A percentile compares a stretch with the other conserved stretches of the same genome.
Conservation (phyloP, 495 filamentous ascomycete genomes). For the Echria macrotheca region DNA sequence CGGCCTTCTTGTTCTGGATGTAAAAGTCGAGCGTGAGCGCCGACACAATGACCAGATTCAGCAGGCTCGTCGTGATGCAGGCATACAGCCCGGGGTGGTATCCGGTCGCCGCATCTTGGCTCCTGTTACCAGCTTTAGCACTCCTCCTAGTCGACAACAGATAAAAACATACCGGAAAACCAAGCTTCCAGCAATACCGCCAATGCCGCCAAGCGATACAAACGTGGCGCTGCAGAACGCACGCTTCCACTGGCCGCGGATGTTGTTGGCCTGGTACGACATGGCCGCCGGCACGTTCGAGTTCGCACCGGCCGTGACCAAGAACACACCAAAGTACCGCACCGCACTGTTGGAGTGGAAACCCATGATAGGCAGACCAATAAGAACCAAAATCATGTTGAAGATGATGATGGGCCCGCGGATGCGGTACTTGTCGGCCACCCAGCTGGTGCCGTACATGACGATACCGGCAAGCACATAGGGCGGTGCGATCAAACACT, state of each 20-base stretch:
- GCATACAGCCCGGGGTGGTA: conserved; percentile 44
- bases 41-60: conserved; percentile 33
- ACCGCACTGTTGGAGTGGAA: conserved; percentile 45
- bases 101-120: conserved; percentile 28
- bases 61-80: conserved; percentile 34
- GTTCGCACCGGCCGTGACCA: conserved; percentile 55
- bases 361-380: conserved; percentile 48
- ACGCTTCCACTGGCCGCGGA: conserved; percentile 63
- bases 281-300: conserved; percentile 54
- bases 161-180: conserved; percentile 44
- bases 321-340: conserved; percentile 61
- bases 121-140: conserved; percentile 5
- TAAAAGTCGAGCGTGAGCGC: conserved; percentile 28
- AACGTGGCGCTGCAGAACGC: conserved; percentile 57
- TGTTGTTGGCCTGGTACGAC: conserved; percentile 65
- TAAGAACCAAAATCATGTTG: conserved; percentile 45
- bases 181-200: conserved; percentile 54
- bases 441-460: conserved; percentile 49
- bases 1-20: conserved; percentile 35
- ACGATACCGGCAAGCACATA: conserved; percentile 55
- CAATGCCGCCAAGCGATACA: conserved; percentile 54
- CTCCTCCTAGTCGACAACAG: not conserved
- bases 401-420: conserved; percentile 53
- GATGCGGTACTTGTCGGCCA: conserved; percentile 51
- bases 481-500: conserved; percentile 61